A percentile compares a stretch with the other conserved stretches of the same genome.
Conservation (phyloP, 2,329 filamentous ascomycete genomes). For the Curvularia eragrostidis region DNA sequence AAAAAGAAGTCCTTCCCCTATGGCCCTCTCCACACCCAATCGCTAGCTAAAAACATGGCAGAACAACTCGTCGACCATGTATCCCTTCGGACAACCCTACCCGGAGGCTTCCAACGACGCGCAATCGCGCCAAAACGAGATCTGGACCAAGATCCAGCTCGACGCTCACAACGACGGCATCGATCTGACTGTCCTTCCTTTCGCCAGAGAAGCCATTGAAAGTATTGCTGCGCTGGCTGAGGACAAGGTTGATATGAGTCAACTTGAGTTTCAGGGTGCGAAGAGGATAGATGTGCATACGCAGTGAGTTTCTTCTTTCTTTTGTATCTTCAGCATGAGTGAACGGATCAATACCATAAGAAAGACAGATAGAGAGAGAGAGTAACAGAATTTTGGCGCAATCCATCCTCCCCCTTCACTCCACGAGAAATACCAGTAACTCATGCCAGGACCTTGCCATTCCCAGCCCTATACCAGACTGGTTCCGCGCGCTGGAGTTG, state of each 20-base stretch:
- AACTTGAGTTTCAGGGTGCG: conserved; percentile 24
- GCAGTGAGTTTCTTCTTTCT: conserved; percentile 22
- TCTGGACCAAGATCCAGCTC: conserved; percentile 19
- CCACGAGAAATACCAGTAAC: no score
- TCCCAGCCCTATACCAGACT: conserved; percentile 40
- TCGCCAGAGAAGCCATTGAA: conserved; percentile 37
- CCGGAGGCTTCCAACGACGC: conserved; percentile 1
- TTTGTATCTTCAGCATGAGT: no score
- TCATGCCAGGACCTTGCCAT: no score
- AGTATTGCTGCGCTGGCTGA: conserved; percentile 36
- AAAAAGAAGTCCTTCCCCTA: neutral
- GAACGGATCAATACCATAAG: no score
- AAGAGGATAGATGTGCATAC: conserved; percentile 47
- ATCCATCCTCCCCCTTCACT: no score
- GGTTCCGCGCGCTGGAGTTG: conserved; percentile 44
- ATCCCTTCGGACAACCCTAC: conserved; percentile 7
- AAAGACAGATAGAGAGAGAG: no score
- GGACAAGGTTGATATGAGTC: conserved; percentile 1
- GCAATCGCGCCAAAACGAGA: conserved; percentile 4
- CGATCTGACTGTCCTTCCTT: conserved; percentile 39
- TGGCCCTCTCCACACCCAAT: no score
- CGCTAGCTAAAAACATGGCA: neutral
- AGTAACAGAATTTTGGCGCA: no score
- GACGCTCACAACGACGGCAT: conserved; percentile 30
- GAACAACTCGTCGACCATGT: neutral